A percentile compares a stretch with the other conserved stretches of the same genome.
Conservation (phyloP, 352 stramenopile species). For the Phytopythium boreale region DNA sequence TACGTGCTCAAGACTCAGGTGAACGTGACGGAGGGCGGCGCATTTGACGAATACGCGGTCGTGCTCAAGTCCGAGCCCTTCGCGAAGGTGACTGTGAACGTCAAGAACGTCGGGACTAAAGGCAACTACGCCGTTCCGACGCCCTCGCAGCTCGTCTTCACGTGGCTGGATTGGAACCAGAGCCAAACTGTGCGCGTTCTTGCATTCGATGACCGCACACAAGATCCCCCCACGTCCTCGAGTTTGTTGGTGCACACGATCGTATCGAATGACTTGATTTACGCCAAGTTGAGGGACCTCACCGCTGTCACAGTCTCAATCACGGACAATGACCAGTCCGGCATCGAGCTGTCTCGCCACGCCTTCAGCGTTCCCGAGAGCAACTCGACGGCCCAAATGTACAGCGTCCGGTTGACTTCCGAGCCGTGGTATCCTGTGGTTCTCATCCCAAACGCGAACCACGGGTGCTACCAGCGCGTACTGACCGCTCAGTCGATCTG, state of each 20-base stretch:
- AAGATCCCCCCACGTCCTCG: slow-evolving; percentile 42
- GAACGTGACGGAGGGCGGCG: slow-evolving; percentile 42
- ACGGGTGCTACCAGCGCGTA: slow-evolving; percentile 50
- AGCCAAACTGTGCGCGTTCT: slow-evolving; percentile 45
- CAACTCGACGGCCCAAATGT: slow-evolving; percentile 35
- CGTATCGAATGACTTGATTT: slow-evolving; percentile 65
- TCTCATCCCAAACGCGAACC: slow-evolving; percentile 37
- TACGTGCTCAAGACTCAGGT: slow-evolving; percentile 36
- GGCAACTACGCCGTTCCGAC: slow-evolving; percentile 37
- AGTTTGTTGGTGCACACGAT: slow-evolving; percentile 55
- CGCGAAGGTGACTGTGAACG: slow-evolving; percentile 47
- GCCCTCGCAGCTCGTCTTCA: slow-evolving; percentile 45
- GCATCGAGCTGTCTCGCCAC: slow-evolving; percentile 44
- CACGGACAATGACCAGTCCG: slow-evolving; percentile 60
- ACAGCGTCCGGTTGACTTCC: slow-evolving; percentile 49
- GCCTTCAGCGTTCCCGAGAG: slow-evolving; percentile 37
- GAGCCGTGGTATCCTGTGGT: slow-evolving; percentile 63
- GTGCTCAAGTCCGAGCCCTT: slow-evolving; percentile 64
- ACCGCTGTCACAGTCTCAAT: slow-evolving; percentile 46
- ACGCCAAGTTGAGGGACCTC: slow-evolving; percentile 40
- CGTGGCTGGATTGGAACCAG: slow-evolving; percentile 70
- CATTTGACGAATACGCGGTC: slow-evolving; percentile 45
- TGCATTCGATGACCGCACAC: slow-evolving; percentile 58
- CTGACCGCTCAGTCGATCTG: slow-evolving; percentile 33
- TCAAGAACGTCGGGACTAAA: slow-evolving; percentile 46